Conservation (phyloP, 108 stramenopile genomes). For the Cyclotella cryptica region DNA sequence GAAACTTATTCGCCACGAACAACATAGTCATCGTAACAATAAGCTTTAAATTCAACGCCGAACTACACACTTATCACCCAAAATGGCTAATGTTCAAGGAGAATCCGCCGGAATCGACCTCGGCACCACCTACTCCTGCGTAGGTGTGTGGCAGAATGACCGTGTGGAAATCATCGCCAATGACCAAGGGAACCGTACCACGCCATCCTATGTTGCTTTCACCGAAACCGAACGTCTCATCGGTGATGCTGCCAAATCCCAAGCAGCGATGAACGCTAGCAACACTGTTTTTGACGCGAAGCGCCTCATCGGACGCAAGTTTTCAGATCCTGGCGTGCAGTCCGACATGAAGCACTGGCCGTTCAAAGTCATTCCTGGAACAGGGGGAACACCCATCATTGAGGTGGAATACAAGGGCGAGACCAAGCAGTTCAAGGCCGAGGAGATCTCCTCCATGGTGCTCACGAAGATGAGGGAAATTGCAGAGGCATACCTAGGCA, state of each 20-base stretch:
- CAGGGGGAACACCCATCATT: conserved; percentile 94
- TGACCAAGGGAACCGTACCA: conserved; percentile 99
- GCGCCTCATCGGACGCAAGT: conserved; percentile 98
- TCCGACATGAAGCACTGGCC: conserved; percentile 98
- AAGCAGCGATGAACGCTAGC: conserved; percentile 98
- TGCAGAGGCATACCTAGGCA: conserved; percentile 98
- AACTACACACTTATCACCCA: neutral
- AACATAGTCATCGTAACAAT: too few species aligned
- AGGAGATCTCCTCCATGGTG: conserved; percentile 99
- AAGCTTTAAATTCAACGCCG: neutral
- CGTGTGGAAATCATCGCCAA: conserved; percentile 99
- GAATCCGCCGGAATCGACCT: conserved; percentile 89
- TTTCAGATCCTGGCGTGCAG: conserved; percentile 94
- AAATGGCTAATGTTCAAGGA: conserved; percentile 30
- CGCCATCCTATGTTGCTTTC: conserved; percentile 99
- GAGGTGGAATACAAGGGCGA: conserved; percentile 98
- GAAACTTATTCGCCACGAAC: too few species aligned
- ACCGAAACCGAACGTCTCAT: conserved; percentile 98
- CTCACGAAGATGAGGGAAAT: conserved; percentile 99
- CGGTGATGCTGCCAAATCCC: conserved; percentile 97
- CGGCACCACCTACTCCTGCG: conserved; percentile 98
- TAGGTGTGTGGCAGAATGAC: conserved; percentile 99
- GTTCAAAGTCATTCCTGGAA: conserved; percentile 90
- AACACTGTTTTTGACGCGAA: conserved; percentile 99
- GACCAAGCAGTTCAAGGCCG: conserved; percentile 96